Evolutionary conservation across 2,329 filamentous ascomycete species (phyloP), one percentile per base, ranked within the genome.

Genomic region (Neofusicoccum ribis): DNA sequence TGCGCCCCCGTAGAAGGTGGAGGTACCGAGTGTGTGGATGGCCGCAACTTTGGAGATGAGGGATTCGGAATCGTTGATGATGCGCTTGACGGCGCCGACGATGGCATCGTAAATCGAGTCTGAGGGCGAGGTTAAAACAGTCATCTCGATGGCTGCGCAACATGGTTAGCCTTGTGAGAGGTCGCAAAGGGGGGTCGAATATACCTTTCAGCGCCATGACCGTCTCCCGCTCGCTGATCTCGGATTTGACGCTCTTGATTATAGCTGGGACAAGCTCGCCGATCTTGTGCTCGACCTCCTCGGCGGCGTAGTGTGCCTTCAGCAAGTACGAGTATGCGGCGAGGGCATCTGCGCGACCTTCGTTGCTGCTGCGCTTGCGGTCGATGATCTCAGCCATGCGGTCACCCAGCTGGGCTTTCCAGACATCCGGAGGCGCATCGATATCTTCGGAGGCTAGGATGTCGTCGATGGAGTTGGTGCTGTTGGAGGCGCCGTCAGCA

Each of bases 311-410:
- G 70, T 91, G 88, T 51, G 86, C 84, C 67, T 89, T 91, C 60
- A 93, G 76, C 20, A 91, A 82, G 60, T 88, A 85, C 46, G 85
- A 83, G 74, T 89, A 92, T 1, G 82, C 82, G 50, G 80, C 80
- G 56, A 93, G 80, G 36, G 84, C 85, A 46, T 86, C 82, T 71
- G 92, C 89, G 61, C 92, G 87, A 23, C 88, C 87, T 68, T 91
- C 86, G 27, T 84, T 86, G 69, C 88, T 92, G 77, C 89, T 92
- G 69, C 89, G 88, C 82, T 96, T 96, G 71, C 91, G 88, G 70
- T 91, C 87, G 63, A 89, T 83, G 34, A 96, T 85, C 69, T 91
- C 88, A 54, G 89, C 83, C 68, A 96, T 88, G 65, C 89, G 86
- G 67, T 88, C 85, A 34, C 84, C 81, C 39, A 93, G 79, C 65